These are phyloP conservation scores for Monosporascus sp. DNA, from an alignment of 2,329 filamentous ascomycete genomes.

Conservation along the genomic window DNA sequence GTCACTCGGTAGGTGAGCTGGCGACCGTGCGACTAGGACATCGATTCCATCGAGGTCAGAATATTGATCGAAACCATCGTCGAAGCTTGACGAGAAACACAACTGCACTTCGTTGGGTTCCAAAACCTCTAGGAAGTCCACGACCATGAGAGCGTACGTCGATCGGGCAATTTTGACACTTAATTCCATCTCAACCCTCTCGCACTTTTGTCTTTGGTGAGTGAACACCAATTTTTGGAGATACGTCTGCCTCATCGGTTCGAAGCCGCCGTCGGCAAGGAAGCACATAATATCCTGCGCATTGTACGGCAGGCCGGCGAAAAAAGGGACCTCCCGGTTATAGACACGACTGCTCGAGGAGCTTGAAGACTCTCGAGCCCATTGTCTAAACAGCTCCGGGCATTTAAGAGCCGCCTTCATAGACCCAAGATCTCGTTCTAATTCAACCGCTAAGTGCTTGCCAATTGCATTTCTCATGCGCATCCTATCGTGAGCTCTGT, in stretches of 20 bases:
- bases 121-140: constrained; percentile 56
- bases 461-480: constrained; percentile 41
- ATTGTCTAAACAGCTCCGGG: constrained; percentile 42
- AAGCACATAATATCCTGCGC: constrained; percentile 31
- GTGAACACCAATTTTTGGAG: constrained; percentile 39
- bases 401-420: constrained; percentile 42
- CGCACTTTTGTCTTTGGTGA: constrained; percentile 43
- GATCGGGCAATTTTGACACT: constrained; percentile 54
- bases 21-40: constrained; percentile 59
- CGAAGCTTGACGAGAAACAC: constrained; percentile 54
- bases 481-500: constrained; percentile 40
- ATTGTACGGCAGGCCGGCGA: constrained; percentile 48
- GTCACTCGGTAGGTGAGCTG: constrained; percentile 62
- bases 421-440: constrained; percentile 44
- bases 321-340: constrained; percentile 31
- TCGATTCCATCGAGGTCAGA: constrained; percentile 47
- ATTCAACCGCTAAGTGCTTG: constrained; percentile 38
- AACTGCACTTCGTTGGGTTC: constrained; percentile 60
- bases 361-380: constrained; percentile 33
- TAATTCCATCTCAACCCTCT: constrained; percentile 44
- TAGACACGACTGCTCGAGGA: constrained; percentile 27
- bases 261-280: constrained; percentile 54
- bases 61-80: constrained; percentile 41
- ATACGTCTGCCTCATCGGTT: constrained; percentile 36
- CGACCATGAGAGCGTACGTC: constrained; percentile 56